Evolutionary conservation across 495 filamentous ascomycete species (phyloP), one percentile per base, ranked within the genome.

Genomic region (Chaetomium tenue): DNA sequence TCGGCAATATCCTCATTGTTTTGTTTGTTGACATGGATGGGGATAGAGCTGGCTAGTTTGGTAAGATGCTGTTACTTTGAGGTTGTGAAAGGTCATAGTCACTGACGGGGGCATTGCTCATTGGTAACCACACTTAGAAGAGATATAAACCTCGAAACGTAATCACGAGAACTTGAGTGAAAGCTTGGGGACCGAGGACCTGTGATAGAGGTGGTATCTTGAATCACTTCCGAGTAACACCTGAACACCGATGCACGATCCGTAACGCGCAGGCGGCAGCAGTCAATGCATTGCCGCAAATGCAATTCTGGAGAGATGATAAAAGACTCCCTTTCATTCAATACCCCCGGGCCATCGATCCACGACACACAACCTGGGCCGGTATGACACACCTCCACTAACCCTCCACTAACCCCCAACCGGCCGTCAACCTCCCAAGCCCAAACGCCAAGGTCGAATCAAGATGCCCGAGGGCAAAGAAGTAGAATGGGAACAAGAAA

Each of bases 381-480:
- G 23, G 44, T 16, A 50, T 58, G 3, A 13, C 60, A 40, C 53
- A 3, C 30, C 47, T 15, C 33, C 9, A 37, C 26, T n/a, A n/a
- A 8, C 33, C 23, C n/a, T 0, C n/a, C 37, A 30, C 16, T 23
- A 6, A 30, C 6, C 40, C 8, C 13, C 16, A 18, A 30, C 22
- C 56, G 18, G 3, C n/a, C 11, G 46, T 33, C 30, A 26, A n/a
- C 22, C 23, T 2, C 46, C n/a, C 25, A 40, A 46, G 25, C 66
- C 66, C 61, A 58, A 58, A 52, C 60, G 63, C 61, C 51, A 59
- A 64, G 57, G 55, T 60, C 44, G 48, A 63, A 53, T 44, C 26
- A 48, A 63, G 59, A 57, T 55, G 64, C 37, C 33, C 33, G 47
- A 58, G 60, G 53, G 64, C 47, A 50, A 53, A 48, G 51, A 61